Evolutionary conservation across 164 flowering plant species (phyloP), one percentile per base, ranked within the genome.

Genomic region (Pachysandra terminalis): DNA sequence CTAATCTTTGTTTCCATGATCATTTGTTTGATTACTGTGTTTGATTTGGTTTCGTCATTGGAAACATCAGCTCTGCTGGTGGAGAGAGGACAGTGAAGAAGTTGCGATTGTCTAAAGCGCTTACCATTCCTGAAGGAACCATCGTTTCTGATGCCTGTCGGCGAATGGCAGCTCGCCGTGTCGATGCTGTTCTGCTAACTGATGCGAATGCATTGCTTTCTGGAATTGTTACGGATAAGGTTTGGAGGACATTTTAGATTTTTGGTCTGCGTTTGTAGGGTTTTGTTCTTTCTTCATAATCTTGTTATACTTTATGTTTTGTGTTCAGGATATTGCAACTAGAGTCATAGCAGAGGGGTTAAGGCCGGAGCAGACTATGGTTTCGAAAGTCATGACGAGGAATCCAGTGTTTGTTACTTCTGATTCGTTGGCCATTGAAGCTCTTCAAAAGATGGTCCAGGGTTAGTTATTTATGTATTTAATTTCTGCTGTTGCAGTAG

Each of bases 391-490:
- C 23, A 95, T 92, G 99, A 92, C 99, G 0, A 81, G 97, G 72
- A 90, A 89, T 79, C 99, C 99, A 9, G 78, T 85, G 32, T 95
- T 92, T 79, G 97, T 95, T 32, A 78, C 79, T n/a, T 82, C 99
- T 0, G 99, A 95, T 78, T 73, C 99, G 0, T 70, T 90, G 61
- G 99, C 97, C 5, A 85, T 95, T 54, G 97, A 95, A 58, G 97
- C 99, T 26, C 84, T 95, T 69, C 97, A 95, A 73, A 92, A 89
- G 82, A 95, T 95, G 99, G 91, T 90, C 28, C 96, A 88, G 68
- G 98, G 98, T 92, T 27, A 55, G 72, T 70, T 64, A 32, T 32
- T 63, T 56, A 21, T 59, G 3, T 32, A 10, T n/a, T 64, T 55
- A 27, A 3, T 25, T 27, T 66, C 16, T 7, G 63, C 7, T 7